Base-by-base conservation (phyloP, 805 yeast species). In the Candida adriatica region DNA sequence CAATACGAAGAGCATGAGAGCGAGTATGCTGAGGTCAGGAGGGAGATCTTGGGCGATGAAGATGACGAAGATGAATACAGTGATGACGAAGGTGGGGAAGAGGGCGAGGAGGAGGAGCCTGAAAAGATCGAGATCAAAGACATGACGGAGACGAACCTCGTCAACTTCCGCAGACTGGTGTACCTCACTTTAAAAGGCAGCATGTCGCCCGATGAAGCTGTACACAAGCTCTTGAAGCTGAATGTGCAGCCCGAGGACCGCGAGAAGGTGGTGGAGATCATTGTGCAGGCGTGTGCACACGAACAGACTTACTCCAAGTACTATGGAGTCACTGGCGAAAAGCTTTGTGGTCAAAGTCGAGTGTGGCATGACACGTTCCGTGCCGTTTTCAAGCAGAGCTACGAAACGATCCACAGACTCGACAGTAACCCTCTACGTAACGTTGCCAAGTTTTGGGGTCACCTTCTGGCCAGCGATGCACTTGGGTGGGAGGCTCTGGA, bases 151-250 rank as follows among this genome's bases (percentile, higher is more conserved):
- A 58, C 77, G 1, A 73, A 73, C 16, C 56, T 77, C 18, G 62
- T 75, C 2, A 74, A 76, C 30, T 75, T 75, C 43, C 85, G 85
- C 44, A 85, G 85, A 45, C 70, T 70, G 2, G 80, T 90, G 3
- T 90, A 90, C 46, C 59, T 88, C 18, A 79, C 90, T 0, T 62
- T 92, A 8, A 86, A 84, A 79, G 85, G 96, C 15, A 77, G 95
- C 38, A 73, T 90, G 79, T 79, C 94, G 0, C 76, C 88, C 5
- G 95, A 85, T 43, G 98, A 92, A 61, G 90, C 95, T 1, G 87
- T 85, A 1, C 97, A 88, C 54, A 88, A 88, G 53, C 58, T 92
- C 6, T 45, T 83, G 24, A 72, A 70, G 47, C 47, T 83, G 9
- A 47, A 64, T 7, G 59, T 66, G 10, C 56, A 60, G 1, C 51